phyloP scores from a whole-genome alignment of 1,284 basidiomycete species.

The Austroboletus novae-zelandiae region DNA sequence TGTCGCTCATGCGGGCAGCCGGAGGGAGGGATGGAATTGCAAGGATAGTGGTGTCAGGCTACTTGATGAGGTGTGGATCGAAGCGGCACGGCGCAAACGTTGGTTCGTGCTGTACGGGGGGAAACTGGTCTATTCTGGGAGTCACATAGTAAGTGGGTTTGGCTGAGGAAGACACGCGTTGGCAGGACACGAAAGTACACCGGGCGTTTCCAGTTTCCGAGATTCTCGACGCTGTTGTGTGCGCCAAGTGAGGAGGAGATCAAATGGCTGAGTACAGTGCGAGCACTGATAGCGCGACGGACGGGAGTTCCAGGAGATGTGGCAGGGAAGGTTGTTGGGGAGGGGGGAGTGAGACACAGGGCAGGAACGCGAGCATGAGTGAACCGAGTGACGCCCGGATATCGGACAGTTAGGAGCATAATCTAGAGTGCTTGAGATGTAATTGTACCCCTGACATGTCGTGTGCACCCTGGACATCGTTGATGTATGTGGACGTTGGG shows the following conservation, averaged over 20 bases:
- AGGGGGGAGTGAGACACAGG: slow-evolving; percentile 37
- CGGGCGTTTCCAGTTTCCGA: slow-evolving; percentile 82
- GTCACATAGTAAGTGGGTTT: slow-evolving; percentile 76
- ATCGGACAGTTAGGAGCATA: slow-evolving; percentile 20
- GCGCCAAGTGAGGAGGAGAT: slow-evolving; percentile 98
- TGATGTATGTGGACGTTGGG: slow-evolving; percentile 25
- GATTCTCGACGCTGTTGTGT: slow-evolving; percentile 93
- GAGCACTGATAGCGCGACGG: slow-evolving; percentile 81
- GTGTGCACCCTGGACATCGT: slow-evolving; percentile 22
- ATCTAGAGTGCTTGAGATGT: no score
- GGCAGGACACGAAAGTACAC: slow-evolving; percentile 83
- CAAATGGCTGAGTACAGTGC: slow-evolving; percentile 93
- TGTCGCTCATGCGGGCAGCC: slow-evolving; percentile 41
- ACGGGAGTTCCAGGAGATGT: slow-evolving; percentile 42
- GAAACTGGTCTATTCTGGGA: slow-evolving; percentile 78
- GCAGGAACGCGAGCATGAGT: slow-evolving; percentile 42
- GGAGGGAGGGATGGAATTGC: slow-evolving; percentile 48
- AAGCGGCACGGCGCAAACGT: slow-evolving; percentile 92
- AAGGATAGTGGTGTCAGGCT: slow-evolving; percentile 83
- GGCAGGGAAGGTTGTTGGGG: slow-evolving; percentile 16
- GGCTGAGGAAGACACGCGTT: slow-evolving; percentile 16
- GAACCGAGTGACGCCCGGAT: slow-evolving; percentile 23
- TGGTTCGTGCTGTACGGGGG: slow-evolving; percentile 87
- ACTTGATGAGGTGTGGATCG: slow-evolving; percentile 95
- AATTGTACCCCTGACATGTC: slow-evolving; percentile 14